Conservation (phyloP, 83 land plant species). For the Isoetes engelmannii region DNA sequence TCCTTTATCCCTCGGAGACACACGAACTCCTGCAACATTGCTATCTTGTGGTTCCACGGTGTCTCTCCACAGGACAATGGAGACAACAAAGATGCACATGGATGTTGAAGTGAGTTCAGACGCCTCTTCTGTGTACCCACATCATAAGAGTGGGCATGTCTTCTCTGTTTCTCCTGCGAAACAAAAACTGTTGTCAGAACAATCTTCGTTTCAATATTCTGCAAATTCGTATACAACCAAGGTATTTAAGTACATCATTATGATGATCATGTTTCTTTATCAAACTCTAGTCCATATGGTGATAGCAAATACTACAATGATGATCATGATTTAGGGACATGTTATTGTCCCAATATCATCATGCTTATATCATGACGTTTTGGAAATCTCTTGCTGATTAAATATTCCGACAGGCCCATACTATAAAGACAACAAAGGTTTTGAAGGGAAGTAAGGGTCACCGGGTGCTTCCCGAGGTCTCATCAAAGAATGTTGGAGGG, state of each 20-base stretch:
- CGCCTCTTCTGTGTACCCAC: slow-evolving; percentile 22
- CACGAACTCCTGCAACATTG: slow-evolving; percentile 25
- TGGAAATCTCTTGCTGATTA: no score
- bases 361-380: no score
- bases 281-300: neutral
- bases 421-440: slow-evolving; percentile 18
- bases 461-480: slow-evolving; percentile 31
- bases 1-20: slow-evolving; percentile 33
- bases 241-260: slow-evolving; percentile 15
- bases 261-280: neutral
- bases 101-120: slow-evolving; percentile 14
- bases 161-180: slow-evolving; percentile 32
- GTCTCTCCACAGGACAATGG: slow-evolving; percentile 19
- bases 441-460: slow-evolving; percentile 37
- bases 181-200: slow-evolving; percentile 6
- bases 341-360: neutral
- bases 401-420: slow-evolving; percentile 15
- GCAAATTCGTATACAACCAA: slow-evolving; percentile 28
- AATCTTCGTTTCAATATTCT: slow-evolving; percentile 14
- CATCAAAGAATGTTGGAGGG: slow-evolving; percentile 26
- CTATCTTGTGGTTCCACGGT: slow-evolving; percentile 27
- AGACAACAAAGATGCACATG: slow-evolving; percentile 19
- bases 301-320: neutral
- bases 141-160: slow-evolving; percentile 22
- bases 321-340: neutral